phyloP scores from a whole-genome alignment of 768 basidiomycete species.

The Suillus clintonianus region DNA sequence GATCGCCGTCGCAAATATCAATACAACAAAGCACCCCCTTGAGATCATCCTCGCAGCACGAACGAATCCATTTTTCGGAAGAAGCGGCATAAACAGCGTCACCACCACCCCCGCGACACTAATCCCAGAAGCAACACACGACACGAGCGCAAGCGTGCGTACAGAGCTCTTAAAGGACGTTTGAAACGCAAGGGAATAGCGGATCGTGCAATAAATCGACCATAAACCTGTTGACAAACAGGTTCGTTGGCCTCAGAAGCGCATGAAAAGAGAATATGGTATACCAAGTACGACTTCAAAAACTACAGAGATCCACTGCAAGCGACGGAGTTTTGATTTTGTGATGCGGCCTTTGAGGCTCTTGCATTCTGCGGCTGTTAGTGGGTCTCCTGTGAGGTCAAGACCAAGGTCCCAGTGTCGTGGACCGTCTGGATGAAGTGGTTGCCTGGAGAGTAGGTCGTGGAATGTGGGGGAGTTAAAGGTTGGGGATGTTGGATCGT shows the following conservation, averaged over 20 bases:
- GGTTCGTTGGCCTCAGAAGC: background rate
- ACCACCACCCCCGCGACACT: constrained; percentile 31
- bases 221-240: constrained; percentile 45
- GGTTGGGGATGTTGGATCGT: constrained; percentile 15
- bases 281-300: constrained; percentile 41
- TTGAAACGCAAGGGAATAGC: constrained; percentile 65
- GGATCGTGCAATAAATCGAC: constrained; percentile 61
- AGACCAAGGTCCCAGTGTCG: constrained; percentile 31
- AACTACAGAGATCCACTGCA: constrained; percentile 27
- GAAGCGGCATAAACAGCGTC: constrained; percentile 40
- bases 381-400: constrained; percentile 32
- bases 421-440: constrained; percentile 44
- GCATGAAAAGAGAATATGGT: constrained; percentile 10
- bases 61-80: constrained; percentile 26
- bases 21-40: constrained; percentile 44
- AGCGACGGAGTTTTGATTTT: constrained; percentile 35
- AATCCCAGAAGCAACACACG: constrained; percentile 25
- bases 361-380: constrained; percentile 33
- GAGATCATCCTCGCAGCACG: constrained; percentile 25
- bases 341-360: constrained; percentile 26
- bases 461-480: constrained; percentile 32
- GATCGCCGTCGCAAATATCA: constrained; percentile 53
- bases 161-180: constrained; percentile 43
- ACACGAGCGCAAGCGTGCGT: constrained; percentile 36
- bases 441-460: constrained; percentile 39